Evolutionary conservation across 106 monocot species (phyloP), one percentile per base, ranked within the genome.

Genomic region (Alisma plantagoaquatica): DNA sequence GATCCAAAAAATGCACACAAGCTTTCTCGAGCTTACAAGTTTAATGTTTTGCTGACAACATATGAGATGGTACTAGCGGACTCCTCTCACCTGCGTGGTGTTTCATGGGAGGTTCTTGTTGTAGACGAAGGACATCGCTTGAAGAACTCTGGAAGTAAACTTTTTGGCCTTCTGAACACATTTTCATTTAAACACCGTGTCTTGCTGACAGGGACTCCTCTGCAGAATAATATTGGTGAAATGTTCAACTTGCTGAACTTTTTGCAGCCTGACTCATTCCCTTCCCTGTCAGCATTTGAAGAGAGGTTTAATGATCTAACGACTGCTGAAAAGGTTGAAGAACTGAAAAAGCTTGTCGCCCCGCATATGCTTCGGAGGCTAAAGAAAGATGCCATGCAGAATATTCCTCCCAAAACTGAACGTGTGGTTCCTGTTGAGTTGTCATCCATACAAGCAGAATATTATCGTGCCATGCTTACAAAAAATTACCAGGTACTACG

Each of bases 181-280:
- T 84, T 91, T 41, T 81, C 80, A 23, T 91, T 91, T 60, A 73
- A 81, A 52, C 91, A 91, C 35, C 76, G 91, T 51, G 77, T 91
- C 28, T 58, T 91, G 43, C 66, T 91, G 69, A 91, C 84, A 27
- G 91, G 91, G 42, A 91, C 91, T 26, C 91, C 91, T 29, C 58
- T 91, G 54, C 91, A 91, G 66, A 91, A 91, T 53, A 91, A 91
- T 28, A 84, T 84, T 25, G 91, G 91, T 1, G 91, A 91, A 38
- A 84, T 91, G 91, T 81, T 81, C 63, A 91, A 84, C 53, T 57
- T 91, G 33, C 73, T 91, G 18, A 81, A 84, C 49, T 91, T 91
- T 56, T 72, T 91, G 65, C 91, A 91, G 52, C 91, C 91, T n/a
- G 48, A n/a, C 56, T 84, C 91, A 49, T 91, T 91, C 57, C 77